Evolutionary conservation across 1,284 basidiomycete species (phyloP), one percentile per base, ranked within the genome.

Genomic region (Cystobasidiaceae sp.): DNA sequence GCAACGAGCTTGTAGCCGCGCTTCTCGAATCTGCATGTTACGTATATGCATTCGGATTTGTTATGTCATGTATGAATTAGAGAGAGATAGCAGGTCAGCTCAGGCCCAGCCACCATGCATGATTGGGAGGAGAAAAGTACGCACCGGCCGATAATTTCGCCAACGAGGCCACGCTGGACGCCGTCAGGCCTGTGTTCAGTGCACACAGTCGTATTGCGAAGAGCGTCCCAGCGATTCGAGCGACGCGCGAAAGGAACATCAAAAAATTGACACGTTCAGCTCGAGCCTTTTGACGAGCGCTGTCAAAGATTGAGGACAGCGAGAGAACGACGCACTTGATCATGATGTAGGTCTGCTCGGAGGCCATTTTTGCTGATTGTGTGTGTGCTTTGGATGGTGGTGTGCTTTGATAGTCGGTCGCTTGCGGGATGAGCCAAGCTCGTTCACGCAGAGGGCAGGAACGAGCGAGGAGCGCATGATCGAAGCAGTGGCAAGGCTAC

Each of bases 1-100:
- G 93, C 93, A 75, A 86, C 81, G 73, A 93, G 85, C 82, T 96
- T 93, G 86, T 86, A 96, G 74, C 93, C 93, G 72, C 92, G 90
- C 81, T 88, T 85, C 84, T 97, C 93, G 80, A 97, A 97, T 74
- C 93, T 85, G 74, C 33, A 15, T 33, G 21, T 11, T 23, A 13
- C 27, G 23, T 21, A n/a, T n/a, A n/a, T n/a, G n/a, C n/a, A n/a
- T n/a, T n/a, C n/a, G n/a, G n/a, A n/a, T n/a, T n/a, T n/a, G n/a
- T n/a, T n/a, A n/a, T n/a, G n/a, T n/a, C n/a, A n/a, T n/a, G n/a
- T n/a, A n/a, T n/a, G n/a, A n/a, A n/a, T n/a, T n/a, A n/a, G n/a
- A n/a, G n/a, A n/a, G n/a, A n/a, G n/a, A n/a, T n/a, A n/a, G n/a
- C n/a, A 59, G 37, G n/a, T 27, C 8, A 48, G 44, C 33, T 23